These are phyloP conservation scores for Xylariaceae sp. DNA, from an alignment of 2,329 filamentous ascomycete species.

Conservation along the genomic window DNA sequence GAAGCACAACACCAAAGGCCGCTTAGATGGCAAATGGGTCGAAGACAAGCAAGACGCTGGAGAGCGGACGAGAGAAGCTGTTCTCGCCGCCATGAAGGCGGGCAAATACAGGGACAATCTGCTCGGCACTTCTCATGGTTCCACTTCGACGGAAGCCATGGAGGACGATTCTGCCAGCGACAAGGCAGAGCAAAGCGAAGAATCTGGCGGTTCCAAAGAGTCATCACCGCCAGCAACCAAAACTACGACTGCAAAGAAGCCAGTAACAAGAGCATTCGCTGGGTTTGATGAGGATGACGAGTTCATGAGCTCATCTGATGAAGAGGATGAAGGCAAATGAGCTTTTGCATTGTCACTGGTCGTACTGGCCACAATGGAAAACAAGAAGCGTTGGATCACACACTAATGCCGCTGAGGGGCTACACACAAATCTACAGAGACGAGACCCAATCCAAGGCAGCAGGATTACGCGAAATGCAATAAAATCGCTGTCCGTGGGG, in stretches of 20 bases:
- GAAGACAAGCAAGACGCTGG: constrained; percentile 89
- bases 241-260: constrained; percentile 33
- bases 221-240: constrained; percentile 45
- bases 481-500: no score
- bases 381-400: no score
- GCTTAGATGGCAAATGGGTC: constrained; percentile 87
- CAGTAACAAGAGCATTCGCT: constrained; percentile 51
- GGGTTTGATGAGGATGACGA: constrained; percentile 79
- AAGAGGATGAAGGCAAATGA: constrained; percentile 38
- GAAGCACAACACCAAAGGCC: constrained; percentile 63
- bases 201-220: constrained; percentile 39
- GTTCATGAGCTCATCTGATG: constrained; percentile 66
- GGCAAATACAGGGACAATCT: constrained; percentile 60
- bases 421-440: no score
- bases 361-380: no score
- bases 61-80: constrained; percentile 76
- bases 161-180: constrained; percentile 30
- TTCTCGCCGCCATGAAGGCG: constrained; percentile 64
- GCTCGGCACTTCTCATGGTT: constrained; percentile 47
- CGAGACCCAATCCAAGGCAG: no score
- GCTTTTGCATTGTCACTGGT: no score
- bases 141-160: constrained; percentile 34
- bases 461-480: no score
- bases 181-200: constrained; percentile 33
- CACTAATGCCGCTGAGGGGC: no score